Base-by-base conservation (phyloP, 2,329 filamentous ascomycete species). In the Pseudogymnoascus sp. region DNA sequence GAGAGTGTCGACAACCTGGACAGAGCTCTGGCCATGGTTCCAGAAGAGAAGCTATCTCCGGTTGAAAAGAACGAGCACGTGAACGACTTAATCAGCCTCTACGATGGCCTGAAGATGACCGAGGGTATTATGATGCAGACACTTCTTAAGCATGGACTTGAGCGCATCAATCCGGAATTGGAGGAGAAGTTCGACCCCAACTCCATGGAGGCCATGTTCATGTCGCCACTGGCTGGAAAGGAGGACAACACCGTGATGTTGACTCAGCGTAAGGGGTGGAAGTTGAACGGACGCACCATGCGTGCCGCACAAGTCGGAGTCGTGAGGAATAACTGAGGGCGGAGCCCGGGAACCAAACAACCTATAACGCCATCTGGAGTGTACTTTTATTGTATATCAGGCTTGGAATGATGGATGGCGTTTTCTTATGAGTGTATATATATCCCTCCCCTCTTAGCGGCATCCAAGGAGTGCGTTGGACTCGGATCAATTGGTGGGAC, bases 1-100 rank as follows among this genome's bases (percentile, higher is more conserved):
- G 94, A 99, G 75, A 91, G 86, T 72, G 87, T 99, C 72, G 94
- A 99, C 79, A 99, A 97, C 82, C 87, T 99, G 67, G 94, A 99
- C 78, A 92, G 92, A 68, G 94, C 94, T 45, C 84, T 99, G 45
- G 76, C 80, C 66, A 91, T 87, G 71, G 92, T 96, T 11, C 86
- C 91, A 19, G 74, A 83, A 64, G 87, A 91, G 41, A 91, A 90
- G 77, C 82, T 95, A 66, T 80, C 80, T 22, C 74, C 79, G 19
- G 69, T 75, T 55, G 77, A 79, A 66, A 77, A 79, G 69, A 74
- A 76, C 25, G 82, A 82, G 69, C 77, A 83, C 60, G 78, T 84
- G 23, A 82, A 89, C 74, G 92, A 97, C 68, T 82, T 97, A 36
- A 78, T 83, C 64, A 89, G 87, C 70, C 84, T 99, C 66, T 87